Evolutionary conservation across 2,329 filamentous ascomycete genomes (phyloP).

Genomic region (Arthrobotrys musiformis): DNA sequence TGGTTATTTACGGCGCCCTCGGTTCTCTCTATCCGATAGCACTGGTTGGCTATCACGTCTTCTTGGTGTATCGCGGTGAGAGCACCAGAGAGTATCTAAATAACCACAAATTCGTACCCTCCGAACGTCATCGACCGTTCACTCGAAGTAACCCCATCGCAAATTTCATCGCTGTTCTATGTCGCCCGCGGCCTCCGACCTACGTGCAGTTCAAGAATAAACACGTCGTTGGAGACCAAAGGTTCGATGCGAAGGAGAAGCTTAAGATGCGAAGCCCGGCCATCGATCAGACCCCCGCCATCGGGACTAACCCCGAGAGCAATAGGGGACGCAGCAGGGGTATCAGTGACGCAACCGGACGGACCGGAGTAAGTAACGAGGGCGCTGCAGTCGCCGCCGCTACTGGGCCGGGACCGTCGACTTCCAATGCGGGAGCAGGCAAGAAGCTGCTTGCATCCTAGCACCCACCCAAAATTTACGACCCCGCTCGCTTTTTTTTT

Average conservation of each 20-base stretch:
- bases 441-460: constrained; percentile 52
- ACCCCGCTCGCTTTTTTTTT: constrained; percentile 5
- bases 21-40: constrained; percentile 82
- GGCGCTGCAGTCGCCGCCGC: constrained; percentile 40
- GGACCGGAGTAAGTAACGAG: constrained; percentile 10
- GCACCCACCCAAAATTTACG: constrained; percentile 4
- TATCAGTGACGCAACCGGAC: constrained; percentile 44
- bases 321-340: constrained; percentile 46
- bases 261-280: constrained; percentile 43
- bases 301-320: constrained; percentile 4
- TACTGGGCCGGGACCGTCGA: constrained; percentile 35
- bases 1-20: constrained; percentile 84
- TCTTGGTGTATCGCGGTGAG: constrained; percentile 88
- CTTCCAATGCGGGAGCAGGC: constrained; percentile 24
- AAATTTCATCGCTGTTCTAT: constrained; percentile 85
- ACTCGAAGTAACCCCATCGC: constrained; percentile 78
- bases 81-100: constrained; percentile 93
- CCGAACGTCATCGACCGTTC: constrained; percentile 90
- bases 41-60: constrained; percentile 87
- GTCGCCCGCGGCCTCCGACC: constrained; percentile 83
- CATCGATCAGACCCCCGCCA: constrained; percentile 29
- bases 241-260: constrained; percentile 69
- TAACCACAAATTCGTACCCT: constrained; percentile 92
- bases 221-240: constrained; percentile 84
- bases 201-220: constrained; percentile 80